Evolutionary conservation across 2,329 filamentous ascomycete genomes (phyloP), one percentile per base, ranked within the genome.

Genomic region (Scedosporium dehoogii): DNA sequence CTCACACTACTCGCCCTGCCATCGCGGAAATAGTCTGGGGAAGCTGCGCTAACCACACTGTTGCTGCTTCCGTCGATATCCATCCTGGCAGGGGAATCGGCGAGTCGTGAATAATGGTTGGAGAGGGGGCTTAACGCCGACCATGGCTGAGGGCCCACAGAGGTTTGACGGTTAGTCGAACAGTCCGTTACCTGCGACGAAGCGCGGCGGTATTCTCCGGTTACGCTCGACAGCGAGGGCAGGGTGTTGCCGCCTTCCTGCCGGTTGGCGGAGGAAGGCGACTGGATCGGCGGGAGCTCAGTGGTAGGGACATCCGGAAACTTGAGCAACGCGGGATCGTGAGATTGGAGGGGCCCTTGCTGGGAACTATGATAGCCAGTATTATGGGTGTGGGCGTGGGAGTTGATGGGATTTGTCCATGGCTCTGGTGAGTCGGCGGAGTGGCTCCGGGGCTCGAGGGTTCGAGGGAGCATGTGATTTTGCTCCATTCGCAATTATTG

Each of bases 1-100:
- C 76, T 85, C 58, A 85, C 80, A 64, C 80, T 84, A 62, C 75
- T 75, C 4, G 79, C 73, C 58, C 80, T 73, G 3, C 74, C 76
- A 65, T 78, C 78, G 14, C 73, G 68, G 44, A 76, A 73, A n/a
- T 71, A 71, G 60, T 81, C 79, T 12, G 81, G 78, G 3, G 80
- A 81, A 6, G 76, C 72, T 38, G 75, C 72, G 66, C 75, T 78
- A 44, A 70, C 65, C 61, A 73, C 73, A 64, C 75, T 76, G 61
- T 71, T 76, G 65, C 72, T 76, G 62, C 69, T 73, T 16, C 72
- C 68, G 62, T 84, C 81, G 48, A 78, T 65, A 58, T 83, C 81
- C 78, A 81, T 81, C 64, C 73, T 73, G 65, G 75, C 72, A 4
- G 80, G 78, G 33, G 79, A 78, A 44, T 80, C 78, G 38, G 61